Evolutionary conservation across 2,329 filamentous ascomycete species (phyloP).

Genomic region (Calonectria pseudoreteaudii): DNA sequence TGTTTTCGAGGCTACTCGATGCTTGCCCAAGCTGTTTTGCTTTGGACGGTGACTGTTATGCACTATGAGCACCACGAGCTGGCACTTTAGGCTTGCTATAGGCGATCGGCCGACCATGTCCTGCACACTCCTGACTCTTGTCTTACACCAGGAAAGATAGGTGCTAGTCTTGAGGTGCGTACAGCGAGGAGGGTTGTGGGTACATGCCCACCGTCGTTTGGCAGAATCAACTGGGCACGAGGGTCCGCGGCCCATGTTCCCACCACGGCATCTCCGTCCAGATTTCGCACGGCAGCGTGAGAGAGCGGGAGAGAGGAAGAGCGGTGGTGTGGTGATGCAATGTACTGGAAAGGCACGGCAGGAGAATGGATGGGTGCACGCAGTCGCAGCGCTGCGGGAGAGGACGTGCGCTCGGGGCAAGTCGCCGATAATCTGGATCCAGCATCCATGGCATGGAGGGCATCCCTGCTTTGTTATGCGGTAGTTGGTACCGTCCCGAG

Average conservation of each 20-base stretch:
- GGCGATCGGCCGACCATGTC: neutral
- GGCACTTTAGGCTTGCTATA: constrained; percentile 15
- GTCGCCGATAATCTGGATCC: constrained; percentile 36
- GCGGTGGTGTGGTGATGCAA: constrained; percentile 2
- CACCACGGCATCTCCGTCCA: neutral
- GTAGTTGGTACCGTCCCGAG: constrained; percentile 28
- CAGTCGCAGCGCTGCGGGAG: neutral
- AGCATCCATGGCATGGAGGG: constrained; percentile 5
- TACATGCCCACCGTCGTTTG: constrained; percentile 17
- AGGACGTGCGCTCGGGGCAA: constrained; percentile 29
- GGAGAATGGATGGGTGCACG: neutral
- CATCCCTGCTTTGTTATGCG: constrained; percentile 18
- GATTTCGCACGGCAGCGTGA: neutral
- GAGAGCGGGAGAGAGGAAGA: neutral
- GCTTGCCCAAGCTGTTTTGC: constrained; percentile 24
- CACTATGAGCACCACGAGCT: neutral
- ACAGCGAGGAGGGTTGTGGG: neutral
- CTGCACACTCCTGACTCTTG: constrained; percentile 34
- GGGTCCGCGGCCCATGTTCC: neutral
- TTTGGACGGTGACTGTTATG: constrained; percentile 16
- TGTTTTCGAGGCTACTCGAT: constrained; percentile 8
- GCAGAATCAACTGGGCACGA: constrained; percentile 9
- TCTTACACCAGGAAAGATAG: constrained; percentile 13
- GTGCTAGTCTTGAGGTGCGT: constrained; percentile 9
- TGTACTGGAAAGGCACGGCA: neutral